These are phyloP conservation scores for Calonectria pseudoreteaudii DNA, from an alignment of 2,329 filamentous ascomycete genomes.

Conservation along the genomic window DNA sequence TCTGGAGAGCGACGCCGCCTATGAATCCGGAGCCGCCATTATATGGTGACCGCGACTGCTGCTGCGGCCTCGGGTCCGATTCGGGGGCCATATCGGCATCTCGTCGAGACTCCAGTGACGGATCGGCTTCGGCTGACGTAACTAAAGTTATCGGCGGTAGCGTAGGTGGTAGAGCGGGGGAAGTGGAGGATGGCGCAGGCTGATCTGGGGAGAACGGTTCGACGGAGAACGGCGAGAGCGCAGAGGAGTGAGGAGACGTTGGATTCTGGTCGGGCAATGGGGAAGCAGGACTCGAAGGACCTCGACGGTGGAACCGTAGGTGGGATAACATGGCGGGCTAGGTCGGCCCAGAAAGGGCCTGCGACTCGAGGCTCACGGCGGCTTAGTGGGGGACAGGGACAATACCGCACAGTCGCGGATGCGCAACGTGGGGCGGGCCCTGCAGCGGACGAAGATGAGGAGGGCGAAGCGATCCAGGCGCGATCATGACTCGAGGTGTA, in stretches of 20 bases:
- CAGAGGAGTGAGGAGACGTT: conserved; percentile 51
- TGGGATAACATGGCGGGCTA: conserved; percentile 61
- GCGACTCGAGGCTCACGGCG: conserved; percentile 32
- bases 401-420: conserved; percentile 23
- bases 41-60: conserved; percentile 48
- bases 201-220: conserved; percentile 54
- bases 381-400: conserved; percentile 29
- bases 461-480: conserved; percentile 36
- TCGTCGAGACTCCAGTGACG: conserved; percentile 37
- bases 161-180: conserved; percentile 57
- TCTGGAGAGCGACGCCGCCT: conserved; percentile 65
- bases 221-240: conserved; percentile 55
- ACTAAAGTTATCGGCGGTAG: conserved; percentile 65
- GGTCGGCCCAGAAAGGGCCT: conserved; percentile 31
- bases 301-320: conserved; percentile 70
- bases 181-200: conserved; percentile 48
- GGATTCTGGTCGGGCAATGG: conserved; percentile 62
- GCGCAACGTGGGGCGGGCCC: conserved; percentile 35
- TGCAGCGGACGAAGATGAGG: conserved; percentile 33
- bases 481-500: conserved; percentile 44
- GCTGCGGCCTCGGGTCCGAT: conserved; percentile 41
- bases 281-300: conserved; percentile 66
- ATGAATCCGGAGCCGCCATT: conserved; percentile 61
- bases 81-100: conserved; percentile 39
- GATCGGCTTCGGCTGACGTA: conserved; percentile 54